These are phyloP conservation scores for Tympanopsis confertula DNA, from an alignment of 2,329 filamentous ascomycete species.

Conservation along the genomic window DNA sequence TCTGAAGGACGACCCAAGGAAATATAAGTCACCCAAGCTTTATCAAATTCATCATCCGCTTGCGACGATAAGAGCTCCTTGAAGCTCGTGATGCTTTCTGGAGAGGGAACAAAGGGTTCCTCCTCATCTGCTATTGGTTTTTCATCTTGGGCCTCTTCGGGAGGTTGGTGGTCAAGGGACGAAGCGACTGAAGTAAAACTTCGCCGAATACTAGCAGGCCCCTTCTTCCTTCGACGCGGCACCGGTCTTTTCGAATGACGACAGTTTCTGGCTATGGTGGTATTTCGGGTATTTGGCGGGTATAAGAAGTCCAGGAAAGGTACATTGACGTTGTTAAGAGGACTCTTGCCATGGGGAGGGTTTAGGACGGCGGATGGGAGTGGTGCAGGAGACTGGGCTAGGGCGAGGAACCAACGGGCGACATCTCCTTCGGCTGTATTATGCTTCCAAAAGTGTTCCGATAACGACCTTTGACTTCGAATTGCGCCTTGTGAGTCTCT, in stretches of 20 bases:
- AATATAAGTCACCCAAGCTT: background rate
- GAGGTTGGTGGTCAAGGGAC: too few relatives aligned
- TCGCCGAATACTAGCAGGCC: too few relatives aligned
- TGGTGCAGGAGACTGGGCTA: background rate
- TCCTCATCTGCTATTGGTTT: too few relatives aligned
- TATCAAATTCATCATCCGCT: too few relatives aligned
- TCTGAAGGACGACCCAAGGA: background rate
- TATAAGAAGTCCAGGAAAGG: slow-evolving; percentile 25
- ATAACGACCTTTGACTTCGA: slow-evolving; percentile 19
- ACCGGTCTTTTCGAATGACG: background rate
- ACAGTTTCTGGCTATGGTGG: slow-evolving; percentile 7
- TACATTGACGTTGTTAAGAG: background rate
- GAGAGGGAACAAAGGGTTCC: too few relatives aligned
- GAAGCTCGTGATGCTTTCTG: too few relatives aligned
- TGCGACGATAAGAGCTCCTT: too few relatives aligned
- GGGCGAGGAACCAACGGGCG: background rate
- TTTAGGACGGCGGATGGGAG: background rate
- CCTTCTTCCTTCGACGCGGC: background rate
- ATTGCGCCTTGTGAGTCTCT: slow-evolving; percentile 23
- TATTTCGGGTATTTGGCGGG: slow-evolving; percentile 15
- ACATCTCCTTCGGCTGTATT: background rate
- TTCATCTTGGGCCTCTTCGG: too few relatives aligned
- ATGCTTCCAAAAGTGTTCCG: slow-evolving; percentile 20
- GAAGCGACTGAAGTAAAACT: too few relatives aligned
- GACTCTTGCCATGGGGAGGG: background rate